Evolutionary conservation across 2,329 filamentous ascomycete genomes (phyloP).

Genomic region (Monilinia aucupariae): DNA sequence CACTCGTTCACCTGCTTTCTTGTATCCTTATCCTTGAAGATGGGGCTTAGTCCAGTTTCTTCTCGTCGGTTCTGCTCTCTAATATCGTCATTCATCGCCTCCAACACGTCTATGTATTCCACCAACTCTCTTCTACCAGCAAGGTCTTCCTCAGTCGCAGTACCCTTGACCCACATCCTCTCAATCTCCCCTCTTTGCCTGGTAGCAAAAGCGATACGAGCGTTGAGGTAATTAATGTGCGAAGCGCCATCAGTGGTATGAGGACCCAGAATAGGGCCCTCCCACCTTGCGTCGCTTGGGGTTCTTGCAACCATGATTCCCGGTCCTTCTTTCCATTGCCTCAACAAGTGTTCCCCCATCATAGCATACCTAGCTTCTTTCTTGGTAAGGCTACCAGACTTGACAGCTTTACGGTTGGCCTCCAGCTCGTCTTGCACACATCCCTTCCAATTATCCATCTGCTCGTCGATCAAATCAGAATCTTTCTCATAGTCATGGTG

Average conservation of each 20-base stretch:
- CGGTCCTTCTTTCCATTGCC: slow-evolving; percentile 6
- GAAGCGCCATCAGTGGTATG: slow-evolving; percentile 3
- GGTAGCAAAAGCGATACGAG: slow-evolving; percentile 1
- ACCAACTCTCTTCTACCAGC: neutral
- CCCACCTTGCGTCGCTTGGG: neutral
- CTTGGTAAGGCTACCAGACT: neutral
- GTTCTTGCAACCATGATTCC: slow-evolving; percentile 3
- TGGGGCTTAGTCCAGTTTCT: neutral
- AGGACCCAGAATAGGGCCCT: neutral
- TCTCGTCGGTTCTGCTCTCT: neutral
- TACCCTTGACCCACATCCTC: neutral
- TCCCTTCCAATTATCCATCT: neutral
- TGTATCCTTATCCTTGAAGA: slow-evolving; percentile 5
- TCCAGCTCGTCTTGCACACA: neutral
- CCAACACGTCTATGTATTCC: neutral
- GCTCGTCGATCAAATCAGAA: neutral
- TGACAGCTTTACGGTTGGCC: neutral
- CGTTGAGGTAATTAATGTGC: slow-evolving; percentile 7
- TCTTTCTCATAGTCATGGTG: neutral
- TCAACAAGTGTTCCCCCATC: neutral
- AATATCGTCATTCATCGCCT: neutral
- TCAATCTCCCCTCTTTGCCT: neutral
- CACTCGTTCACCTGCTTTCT: slow-evolving; percentile 2
- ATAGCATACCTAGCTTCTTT: neutral
- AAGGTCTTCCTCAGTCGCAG: neutral